Conservation (phyloP, 2,329 filamentous ascomycete genomes). For the Penicillium palitans region DNA sequence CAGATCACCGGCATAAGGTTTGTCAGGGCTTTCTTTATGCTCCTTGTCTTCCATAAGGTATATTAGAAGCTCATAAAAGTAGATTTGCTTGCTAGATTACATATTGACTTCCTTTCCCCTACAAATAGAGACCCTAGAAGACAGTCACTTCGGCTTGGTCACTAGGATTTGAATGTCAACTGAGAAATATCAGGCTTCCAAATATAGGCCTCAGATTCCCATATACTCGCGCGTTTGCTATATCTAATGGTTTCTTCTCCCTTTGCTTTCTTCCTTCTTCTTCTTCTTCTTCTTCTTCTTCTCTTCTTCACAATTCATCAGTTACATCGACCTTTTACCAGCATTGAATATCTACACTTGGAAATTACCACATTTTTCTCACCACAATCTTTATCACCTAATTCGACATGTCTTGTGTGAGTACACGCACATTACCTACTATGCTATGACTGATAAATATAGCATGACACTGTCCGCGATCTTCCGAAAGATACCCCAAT, state of each 20-base stretch:
- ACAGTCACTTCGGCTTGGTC: no score
- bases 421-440: no score
- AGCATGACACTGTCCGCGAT: no score
- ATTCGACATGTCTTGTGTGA: no score
- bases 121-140: not conserved
- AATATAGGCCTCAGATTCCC: not conserved
- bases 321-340: no score
- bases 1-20: not conserved
- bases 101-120: not conserved
- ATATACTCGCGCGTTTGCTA: not conserved
- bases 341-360: no score
- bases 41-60: not conserved
- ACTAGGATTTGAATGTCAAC: no score
- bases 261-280: not conserved
- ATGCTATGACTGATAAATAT: no score
- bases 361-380: no score
- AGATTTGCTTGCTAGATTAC: not conserved
- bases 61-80: not conserved
- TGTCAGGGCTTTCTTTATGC: not conserved
- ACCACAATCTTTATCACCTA: no score
- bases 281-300: not conserved
- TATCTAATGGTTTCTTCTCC: not conserved
- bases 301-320: not conserved
- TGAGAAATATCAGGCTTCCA: not conserved
- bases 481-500: no score